phyloP scores from a whole-genome alignment of 176 grass and related monocot species.

The Poa pratensis region DNA sequence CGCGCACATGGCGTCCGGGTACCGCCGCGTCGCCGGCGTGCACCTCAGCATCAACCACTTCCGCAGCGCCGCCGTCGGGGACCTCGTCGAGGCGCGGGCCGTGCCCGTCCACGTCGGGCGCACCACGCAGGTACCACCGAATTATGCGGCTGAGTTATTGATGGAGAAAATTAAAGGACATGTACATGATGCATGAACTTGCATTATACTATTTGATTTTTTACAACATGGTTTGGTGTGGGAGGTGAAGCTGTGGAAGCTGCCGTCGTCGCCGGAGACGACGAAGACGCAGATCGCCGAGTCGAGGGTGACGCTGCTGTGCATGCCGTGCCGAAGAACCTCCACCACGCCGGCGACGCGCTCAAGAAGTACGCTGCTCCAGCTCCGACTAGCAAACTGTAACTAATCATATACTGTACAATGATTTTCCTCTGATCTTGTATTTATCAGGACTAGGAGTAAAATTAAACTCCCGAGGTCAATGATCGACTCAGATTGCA shows the following conservation, averaged over 20 bases:
- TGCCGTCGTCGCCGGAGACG: constrained; percentile 11
- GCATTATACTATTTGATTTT: no score
- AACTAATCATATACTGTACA: background rate
- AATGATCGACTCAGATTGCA: background rate
- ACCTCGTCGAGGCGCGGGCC: constrained; percentile 67
- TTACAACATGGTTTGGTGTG: constrained; percentile 48
- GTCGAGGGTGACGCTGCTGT: constrained; percentile 68
- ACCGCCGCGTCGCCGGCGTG: constrained; percentile 68
- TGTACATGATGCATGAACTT: no score
- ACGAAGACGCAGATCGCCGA: constrained; percentile 54
- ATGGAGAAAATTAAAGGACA: no score
- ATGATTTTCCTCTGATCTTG: no score
- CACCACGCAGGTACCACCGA: constrained; percentile 58
- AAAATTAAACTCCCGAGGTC: background rate
- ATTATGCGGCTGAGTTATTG: background rate
- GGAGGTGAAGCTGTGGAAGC: constrained; percentile 82
- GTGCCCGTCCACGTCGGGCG: constrained; percentile 61
- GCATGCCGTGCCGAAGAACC: constrained; percentile 65
- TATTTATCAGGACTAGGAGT: background rate
- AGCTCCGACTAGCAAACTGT: constrained; percentile 22
- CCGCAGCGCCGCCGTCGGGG: constrained; percentile 62
- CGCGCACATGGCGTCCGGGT: constrained; percentile 82
- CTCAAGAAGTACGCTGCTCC: constrained; percentile 58
- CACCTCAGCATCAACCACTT: constrained; percentile 91
- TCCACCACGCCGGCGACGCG: constrained; percentile 52